phyloP scores from a whole-genome alignment of 2,329 filamentous ascomycete genomes.

The Arthrobotrys conoides region DNA sequence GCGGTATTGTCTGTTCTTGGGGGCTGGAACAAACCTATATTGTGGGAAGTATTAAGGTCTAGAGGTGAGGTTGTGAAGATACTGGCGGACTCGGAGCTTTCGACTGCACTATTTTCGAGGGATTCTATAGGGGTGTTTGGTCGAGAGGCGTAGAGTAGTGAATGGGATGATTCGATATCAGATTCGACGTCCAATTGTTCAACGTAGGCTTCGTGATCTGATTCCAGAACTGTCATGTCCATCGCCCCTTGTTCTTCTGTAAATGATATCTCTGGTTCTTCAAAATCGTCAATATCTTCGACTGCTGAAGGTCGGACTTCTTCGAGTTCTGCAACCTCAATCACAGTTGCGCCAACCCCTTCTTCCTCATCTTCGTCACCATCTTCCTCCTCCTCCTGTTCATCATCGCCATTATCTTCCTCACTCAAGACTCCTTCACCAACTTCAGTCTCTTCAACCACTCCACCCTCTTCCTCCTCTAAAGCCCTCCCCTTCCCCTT shows the following conservation, averaged over 20 bases:
- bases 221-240: neutral
- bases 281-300: too few relatives aligned
- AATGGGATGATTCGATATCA: too few relatives aligned
- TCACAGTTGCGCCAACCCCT: neutral
- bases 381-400: too few relatives aligned
- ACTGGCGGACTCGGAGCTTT: neutral
- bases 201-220: neutral
- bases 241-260: neutral
- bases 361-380: neutral
- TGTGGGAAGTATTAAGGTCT: neutral
- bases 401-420: too few relatives aligned
- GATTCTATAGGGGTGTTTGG: neutral
- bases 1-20: slow-evolving; percentile 12
- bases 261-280: neutral
- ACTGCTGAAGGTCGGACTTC: too few relatives aligned
- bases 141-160: neutral
- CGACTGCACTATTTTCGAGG: neutral
- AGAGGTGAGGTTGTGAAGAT: neutral
- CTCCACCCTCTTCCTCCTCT: neutral
- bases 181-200: neutral
- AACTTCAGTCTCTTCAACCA: neutral
- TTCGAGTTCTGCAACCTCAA: too few relatives aligned
- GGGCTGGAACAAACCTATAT: neutral
- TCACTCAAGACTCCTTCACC: too few relatives aligned
- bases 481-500: neutral